These are phyloP conservation scores for Sextonia rubra DNA, from an alignment of 164 flowering plant genomes.

Conservation along the genomic window DNA sequence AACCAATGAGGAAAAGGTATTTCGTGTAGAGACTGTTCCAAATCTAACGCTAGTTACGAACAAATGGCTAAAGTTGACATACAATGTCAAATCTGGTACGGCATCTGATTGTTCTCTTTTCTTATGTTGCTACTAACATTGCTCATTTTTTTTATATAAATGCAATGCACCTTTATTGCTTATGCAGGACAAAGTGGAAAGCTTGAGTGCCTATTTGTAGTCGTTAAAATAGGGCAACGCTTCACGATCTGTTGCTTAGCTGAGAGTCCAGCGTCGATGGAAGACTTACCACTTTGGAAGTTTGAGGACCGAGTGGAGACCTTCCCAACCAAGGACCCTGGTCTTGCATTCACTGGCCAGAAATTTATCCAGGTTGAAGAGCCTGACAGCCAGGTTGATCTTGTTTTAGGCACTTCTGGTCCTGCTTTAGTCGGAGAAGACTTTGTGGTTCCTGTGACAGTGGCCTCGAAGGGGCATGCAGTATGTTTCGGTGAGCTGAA, in stretches of 20 bases:
- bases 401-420: constrained; percentile 55
- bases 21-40: constrained; percentile 51
- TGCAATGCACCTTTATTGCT: constrained; percentile 11
- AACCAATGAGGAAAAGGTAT: constrained; percentile 25
- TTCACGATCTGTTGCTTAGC: constrained; percentile 86
- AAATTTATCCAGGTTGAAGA: constrained; percentile 89
- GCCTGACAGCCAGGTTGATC: constrained; percentile 79
- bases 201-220: constrained; percentile 83
- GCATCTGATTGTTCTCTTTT: constrained; percentile 5
- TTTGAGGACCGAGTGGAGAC: constrained; percentile 77
- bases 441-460: constrained; percentile 68
- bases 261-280: constrained; percentile 97
- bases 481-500: constrained; percentile 85
- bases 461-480: constrained; percentile 66
- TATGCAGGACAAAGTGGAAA: constrained; percentile 87
- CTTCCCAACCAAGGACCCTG: constrained; percentile 81
- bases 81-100: constrained; percentile 72
- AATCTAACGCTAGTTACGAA: constrained; percentile 45
- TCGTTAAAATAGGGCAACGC: constrained; percentile 61
- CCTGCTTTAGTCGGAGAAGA: constrained; percentile 93
- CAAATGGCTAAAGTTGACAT: constrained; percentile 86
- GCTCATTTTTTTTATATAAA: background rate
- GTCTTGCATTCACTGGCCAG: constrained; percentile 78
- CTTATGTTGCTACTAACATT: background rate
- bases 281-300: constrained; percentile 89